Conservation (phyloP, 2,329 filamentous ascomycete genomes). For the Phialocephala sp. region DNA sequence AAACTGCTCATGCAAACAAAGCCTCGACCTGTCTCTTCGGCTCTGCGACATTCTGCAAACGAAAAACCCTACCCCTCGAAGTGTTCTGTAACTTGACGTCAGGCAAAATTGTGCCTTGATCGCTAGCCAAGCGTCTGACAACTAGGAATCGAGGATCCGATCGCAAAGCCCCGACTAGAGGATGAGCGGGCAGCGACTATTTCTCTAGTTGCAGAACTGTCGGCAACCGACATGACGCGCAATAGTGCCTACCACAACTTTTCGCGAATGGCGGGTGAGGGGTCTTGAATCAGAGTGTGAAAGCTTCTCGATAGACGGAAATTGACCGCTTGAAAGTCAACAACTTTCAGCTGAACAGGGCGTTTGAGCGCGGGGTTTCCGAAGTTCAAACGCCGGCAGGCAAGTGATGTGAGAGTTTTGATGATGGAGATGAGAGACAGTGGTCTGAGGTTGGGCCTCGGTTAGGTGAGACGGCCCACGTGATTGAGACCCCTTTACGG, state of each 20-base stretch:
- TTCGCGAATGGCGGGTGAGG: constrained; percentile 8
- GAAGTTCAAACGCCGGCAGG: not conserved
- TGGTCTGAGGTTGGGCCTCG: not conserved
- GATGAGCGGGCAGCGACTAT: not conserved
- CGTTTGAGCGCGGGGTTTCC: not conserved
- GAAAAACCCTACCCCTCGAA: not conserved
- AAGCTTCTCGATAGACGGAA: not conserved
- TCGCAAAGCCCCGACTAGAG: constrained; percentile 1
- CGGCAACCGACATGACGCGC: constrained; percentile 17
- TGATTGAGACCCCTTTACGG: not conserved
- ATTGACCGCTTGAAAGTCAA: not conserved
- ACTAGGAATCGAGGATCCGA: constrained; percentile 7
- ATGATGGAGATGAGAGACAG: not conserved
- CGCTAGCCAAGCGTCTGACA: constrained; percentile 14
- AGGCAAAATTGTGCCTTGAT: constrained; percentile 6
- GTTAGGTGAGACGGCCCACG: not conserved
- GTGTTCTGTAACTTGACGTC: constrained; percentile 15
- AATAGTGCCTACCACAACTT: constrained; percentile 1
- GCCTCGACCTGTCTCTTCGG: not conserved
- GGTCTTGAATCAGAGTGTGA: not conserved
- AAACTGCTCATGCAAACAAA: not conserved
- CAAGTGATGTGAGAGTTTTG: not conserved
- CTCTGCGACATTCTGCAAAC: not conserved
- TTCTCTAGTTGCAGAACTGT: constrained; percentile 20
- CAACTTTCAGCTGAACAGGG: constrained; percentile 5